Percentiles rank a stretch among this genome's conserved stretches.
Evolutionary conservation across 2,329 filamentous ascomycete species (phyloP).

Genomic region (Diplodia seriata): DNA sequence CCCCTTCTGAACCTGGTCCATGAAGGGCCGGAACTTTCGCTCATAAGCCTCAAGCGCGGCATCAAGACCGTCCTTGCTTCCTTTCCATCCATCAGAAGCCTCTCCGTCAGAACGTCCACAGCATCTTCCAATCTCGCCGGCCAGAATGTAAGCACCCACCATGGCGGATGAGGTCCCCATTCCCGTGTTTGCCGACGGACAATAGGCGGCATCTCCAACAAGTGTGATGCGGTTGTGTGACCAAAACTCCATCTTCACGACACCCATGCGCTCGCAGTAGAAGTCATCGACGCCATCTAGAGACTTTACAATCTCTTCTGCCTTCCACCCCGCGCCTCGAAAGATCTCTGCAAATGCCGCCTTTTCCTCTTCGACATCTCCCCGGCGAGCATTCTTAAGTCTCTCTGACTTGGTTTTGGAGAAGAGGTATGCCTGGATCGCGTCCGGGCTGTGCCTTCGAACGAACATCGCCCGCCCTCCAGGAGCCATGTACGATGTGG

Average conservation of each 20-base stretch:
- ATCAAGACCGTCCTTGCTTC: conserved; percentile 33
- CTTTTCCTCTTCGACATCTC: conserved; percentile 51
- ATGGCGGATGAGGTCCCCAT: conserved; percentile 60
- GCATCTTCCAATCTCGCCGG: conserved; percentile 36
- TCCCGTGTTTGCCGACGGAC: conserved; percentile 58
- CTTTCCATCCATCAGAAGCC: no score
- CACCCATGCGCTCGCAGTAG: conserved; percentile 54
- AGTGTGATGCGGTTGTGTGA: conserved; percentile 57
- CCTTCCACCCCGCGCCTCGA: conserved; percentile 55
- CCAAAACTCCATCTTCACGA: conserved; percentile 56
- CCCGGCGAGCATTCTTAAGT: conserved; percentile 29
- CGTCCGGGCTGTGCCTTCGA: conserved; percentile 49
- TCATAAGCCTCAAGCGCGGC: conserved; percentile 40
- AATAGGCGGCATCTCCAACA: conserved; percentile 63
- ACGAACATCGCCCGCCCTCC: conserved; percentile 51
- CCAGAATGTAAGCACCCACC: conserved; percentile 41
- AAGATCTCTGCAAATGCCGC: conserved; percentile 50
- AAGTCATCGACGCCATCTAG: conserved; percentile 55
- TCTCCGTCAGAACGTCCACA: neutral
- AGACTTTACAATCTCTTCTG: conserved; percentile 51
- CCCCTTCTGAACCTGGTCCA: conserved; percentile 38
- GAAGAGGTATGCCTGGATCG: conserved; percentile 48
- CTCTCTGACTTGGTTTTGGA: conserved; percentile 28
- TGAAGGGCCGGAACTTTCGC: conserved; percentile 35
- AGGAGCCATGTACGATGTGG: conserved; percentile 49